phyloP scores from a whole-genome alignment of 1,139 yeast species.

The Taphrina betulina region DNA sequence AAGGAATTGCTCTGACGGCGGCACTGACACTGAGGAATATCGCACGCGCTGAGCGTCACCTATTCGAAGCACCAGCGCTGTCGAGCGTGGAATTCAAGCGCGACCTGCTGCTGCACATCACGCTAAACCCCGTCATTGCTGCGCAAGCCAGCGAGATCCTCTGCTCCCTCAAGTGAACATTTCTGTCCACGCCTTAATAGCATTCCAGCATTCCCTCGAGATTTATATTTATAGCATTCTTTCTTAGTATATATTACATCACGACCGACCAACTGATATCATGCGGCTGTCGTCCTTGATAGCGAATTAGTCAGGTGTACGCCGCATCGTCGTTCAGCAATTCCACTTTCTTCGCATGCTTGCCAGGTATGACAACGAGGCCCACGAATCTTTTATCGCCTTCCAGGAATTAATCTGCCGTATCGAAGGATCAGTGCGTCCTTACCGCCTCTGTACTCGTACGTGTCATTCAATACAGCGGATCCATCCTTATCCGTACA shows the following conservation, averaged over 20 bases:
- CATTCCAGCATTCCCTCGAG: too few relatives aligned
- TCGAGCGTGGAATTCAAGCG: not conserved
- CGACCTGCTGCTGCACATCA: conserved; percentile 6
- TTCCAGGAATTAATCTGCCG: not conserved
- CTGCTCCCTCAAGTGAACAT: conserved; percentile 1
- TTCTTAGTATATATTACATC: too few relatives aligned
- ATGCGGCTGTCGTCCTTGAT: too few relatives aligned
- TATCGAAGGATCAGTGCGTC: not conserved
- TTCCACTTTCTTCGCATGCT: conserved; percentile 5
- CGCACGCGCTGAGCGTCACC: conserved; percentile 9
- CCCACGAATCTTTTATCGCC: conserved; percentile 24
- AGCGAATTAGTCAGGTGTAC: not conserved
- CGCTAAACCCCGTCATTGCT: conserved; percentile 25
- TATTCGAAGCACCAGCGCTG: not conserved
- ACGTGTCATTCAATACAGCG: conserved; percentile 14
- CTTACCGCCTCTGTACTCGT: conserved; percentile 21
- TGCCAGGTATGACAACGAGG: conserved; percentile 29
- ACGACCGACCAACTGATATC: too few relatives aligned
- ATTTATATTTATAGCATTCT: too few relatives aligned
- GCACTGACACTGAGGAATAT: conserved; percentile 45
- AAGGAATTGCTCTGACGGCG: conserved; percentile 43
- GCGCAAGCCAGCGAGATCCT: conserved; percentile 19
- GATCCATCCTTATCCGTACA: conserved; percentile 29
- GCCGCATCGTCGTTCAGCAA: not conserved
- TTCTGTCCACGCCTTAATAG: not conserved